A percentile compares a stretch with the other conserved stretches of the same genome.
These are phyloP conservation scores for Didymella arachidicola DNA, from an alignment of 2,329 filamentous ascomycete genomes.

Conservation along the genomic window DNA sequence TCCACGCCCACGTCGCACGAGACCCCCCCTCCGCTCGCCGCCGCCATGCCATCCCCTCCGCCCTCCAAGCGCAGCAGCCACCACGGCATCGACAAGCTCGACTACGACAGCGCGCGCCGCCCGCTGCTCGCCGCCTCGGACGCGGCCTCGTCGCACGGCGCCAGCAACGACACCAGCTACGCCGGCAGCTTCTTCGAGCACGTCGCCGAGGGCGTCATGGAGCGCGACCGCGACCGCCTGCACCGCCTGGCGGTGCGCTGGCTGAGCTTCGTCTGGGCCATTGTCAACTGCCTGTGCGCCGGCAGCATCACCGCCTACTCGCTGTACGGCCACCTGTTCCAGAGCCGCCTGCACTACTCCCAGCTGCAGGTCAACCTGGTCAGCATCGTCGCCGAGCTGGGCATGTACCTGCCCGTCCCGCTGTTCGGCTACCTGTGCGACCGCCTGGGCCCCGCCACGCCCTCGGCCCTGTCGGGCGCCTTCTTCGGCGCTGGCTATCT, in stretches of 20 bases:
- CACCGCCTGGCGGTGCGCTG: conserved; percentile 62
- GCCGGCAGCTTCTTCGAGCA: conserved; percentile 65
- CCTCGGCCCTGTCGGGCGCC: conserved; percentile 74
- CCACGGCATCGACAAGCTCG: conserved; percentile 58
- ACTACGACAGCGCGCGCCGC: conserved; percentile 54
- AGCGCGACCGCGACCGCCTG: conserved; percentile 64
- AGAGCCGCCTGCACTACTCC: conserved; percentile 83
- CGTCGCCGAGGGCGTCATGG: conserved; percentile 67
- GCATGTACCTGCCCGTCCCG: conserved; percentile 91
- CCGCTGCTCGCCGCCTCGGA: conserved; percentile 52
- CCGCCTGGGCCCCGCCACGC: conserved; percentile 78
- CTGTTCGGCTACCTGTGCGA: conserved; percentile 92
- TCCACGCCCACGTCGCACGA: conserved; percentile 18
- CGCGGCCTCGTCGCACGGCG: conserved; percentile 42
- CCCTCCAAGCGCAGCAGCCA: conserved; percentile 43
- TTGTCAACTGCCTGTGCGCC: conserved; percentile 76
- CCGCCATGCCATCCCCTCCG: conserved; percentile 30
- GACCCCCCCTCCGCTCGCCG: conserved; percentile 7
- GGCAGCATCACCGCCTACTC: conserved; percentile 94
- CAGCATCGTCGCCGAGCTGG: conserved; percentile 83
- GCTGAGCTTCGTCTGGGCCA: conserved; percentile 66
- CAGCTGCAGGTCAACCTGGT: conserved; percentile 93
- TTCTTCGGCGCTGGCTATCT: conserved; percentile 85
- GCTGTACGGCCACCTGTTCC: conserved; percentile 89
- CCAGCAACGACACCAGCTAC: conserved; percentile 55